Evolutionary conservation across 768 basidiomycete genomes (phyloP).

Genomic region (Pleurotus salmoneostramineus): DNA sequence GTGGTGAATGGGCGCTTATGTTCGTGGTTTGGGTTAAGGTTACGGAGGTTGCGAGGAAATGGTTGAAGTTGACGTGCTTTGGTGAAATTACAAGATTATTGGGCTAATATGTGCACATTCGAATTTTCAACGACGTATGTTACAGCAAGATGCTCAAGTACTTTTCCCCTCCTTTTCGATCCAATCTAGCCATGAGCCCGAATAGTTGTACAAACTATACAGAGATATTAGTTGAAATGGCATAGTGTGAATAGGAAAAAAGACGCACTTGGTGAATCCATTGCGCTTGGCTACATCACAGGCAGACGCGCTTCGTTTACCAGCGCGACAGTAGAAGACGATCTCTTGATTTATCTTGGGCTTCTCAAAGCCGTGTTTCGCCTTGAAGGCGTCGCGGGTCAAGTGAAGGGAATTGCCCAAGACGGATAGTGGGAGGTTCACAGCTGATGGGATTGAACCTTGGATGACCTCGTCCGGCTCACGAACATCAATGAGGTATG

Average conservation of each 20-base stretch:
- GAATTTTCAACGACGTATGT: no score
- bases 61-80: no score
- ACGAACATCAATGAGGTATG: conserved; percentile 85
- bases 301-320: conserved; percentile 78
- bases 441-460: conserved; percentile 89
- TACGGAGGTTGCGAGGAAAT: neutral
- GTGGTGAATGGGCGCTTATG: neutral
- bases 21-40: conserved; percentile 24
- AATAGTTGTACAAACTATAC: conserved; percentile 65
- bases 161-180: conserved; percentile 39
- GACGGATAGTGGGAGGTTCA: conserved; percentile 84
- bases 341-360: conserved; percentile 69
- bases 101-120: no score
- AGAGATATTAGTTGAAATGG: neutral
- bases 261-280: conserved; percentile 74
- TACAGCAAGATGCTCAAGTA: neutral
- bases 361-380: conserved; percentile 71
- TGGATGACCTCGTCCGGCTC: conserved; percentile 89
- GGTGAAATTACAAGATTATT: no score
- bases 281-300: conserved; percentile 77
- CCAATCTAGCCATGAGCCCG: conserved; percentile 91
- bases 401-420: conserved; percentile 66
- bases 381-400: conserved; percentile 48
- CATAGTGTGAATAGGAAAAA: neutral
- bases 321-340: conserved; percentile 89